Evolutionary conservation across 495 filamentous ascomycete genomes (phyloP), one percentile per base, ranked within the genome.

Genomic region (Aspergillus ostianus): DNA sequence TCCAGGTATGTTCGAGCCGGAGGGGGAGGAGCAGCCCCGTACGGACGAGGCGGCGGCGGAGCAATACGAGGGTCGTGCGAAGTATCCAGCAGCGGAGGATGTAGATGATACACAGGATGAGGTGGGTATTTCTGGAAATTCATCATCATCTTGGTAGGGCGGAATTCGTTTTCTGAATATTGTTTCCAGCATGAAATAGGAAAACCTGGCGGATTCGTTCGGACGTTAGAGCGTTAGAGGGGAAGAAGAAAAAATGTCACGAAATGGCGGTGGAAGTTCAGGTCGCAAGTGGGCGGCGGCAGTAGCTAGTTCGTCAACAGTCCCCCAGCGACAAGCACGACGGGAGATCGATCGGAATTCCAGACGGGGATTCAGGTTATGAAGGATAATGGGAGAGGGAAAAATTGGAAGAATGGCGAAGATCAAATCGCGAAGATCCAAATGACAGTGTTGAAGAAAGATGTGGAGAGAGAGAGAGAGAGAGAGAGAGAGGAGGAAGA

Each of bases 1-100:
- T 73, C 71, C 55, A 63, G 63, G 32, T 51, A 52, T 4, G n/a
- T 27, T 29, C 56, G 56, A n/a, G 56, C 29, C 45, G 60, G 51
- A 30, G 60, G 44, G 9, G 60, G 59, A 4, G 52, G 67, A 18
- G 65, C 27, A 54, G 59, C 47, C 55, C 58, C 51, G 60, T 58
- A 70, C 48, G 53, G 62, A 50, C 57, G 67, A 47, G 68, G 49
- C 27, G 62, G 64, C 21, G 67, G 56, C 21, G 63, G 64, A 55
- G 71, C 70, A 13, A 62, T 62, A 51, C 68, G 65, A 54, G 67
- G 51, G 56, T 68, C 67, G 48, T 69, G 67, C 17, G 72, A 60
- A 44, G 51, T 59, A 20, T 63, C 63, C 20, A 69, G 59, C 17
- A 68, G 64, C 9, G 70, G 66, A 4, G 70, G 66, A 44, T 67